These are phyloP conservation scores for Pseudevernia furfuracea DNA, from an alignment of 495 filamentous ascomycete genomes.

Conservation along the genomic window DNA sequence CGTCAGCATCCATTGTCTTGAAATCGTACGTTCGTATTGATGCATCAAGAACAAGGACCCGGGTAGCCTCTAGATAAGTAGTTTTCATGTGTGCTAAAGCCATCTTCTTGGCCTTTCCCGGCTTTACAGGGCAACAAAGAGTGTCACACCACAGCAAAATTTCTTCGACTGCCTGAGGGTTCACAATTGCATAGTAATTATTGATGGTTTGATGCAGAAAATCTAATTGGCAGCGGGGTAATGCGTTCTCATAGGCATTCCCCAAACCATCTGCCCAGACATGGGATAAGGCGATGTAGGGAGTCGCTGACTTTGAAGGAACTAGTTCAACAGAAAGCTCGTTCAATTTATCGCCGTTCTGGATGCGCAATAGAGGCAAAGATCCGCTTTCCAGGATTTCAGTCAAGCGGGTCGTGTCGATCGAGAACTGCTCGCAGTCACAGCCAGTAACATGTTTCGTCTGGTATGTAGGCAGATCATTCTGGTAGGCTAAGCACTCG, in stretches of 20 bases:
- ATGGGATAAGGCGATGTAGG: constrained; percentile 29
- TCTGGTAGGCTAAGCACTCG: constrained; percentile 8
- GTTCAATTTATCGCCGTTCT: not conserved
- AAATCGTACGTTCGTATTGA: not conserved
- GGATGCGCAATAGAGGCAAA: constrained; percentile 11
- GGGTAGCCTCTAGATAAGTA: constrained; percentile 25
- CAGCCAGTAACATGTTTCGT: constrained; percentile 7
- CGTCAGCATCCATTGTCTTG: not conserved
- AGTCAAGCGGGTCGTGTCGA: not conserved
- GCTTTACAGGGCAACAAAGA: constrained; percentile 29
- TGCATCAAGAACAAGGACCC: constrained; percentile 29
- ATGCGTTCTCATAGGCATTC: constrained; percentile 28
- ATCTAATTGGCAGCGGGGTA: constrained; percentile 28
- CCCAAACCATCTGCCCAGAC: constrained; percentile 36
- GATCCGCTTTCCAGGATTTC: constrained; percentile 7
- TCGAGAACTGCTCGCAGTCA: not conserved
- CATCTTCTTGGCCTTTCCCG: constrained; percentile 19
- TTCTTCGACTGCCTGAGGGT: not conserved
- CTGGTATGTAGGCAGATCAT: constrained; percentile 2
- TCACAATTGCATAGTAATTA: constrained; percentile 4
- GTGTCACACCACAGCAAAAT: constrained; percentile 32
- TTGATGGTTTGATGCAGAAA: constrained; percentile 18
- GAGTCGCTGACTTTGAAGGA: not conserved
- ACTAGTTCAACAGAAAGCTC: constrained; percentile 8
- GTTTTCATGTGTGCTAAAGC: constrained; percentile 27